Evolutionary conservation across 257 asterid species (phyloP), one percentile per base, ranked within the genome.

Genomic region (Ilex asprella): DNA sequence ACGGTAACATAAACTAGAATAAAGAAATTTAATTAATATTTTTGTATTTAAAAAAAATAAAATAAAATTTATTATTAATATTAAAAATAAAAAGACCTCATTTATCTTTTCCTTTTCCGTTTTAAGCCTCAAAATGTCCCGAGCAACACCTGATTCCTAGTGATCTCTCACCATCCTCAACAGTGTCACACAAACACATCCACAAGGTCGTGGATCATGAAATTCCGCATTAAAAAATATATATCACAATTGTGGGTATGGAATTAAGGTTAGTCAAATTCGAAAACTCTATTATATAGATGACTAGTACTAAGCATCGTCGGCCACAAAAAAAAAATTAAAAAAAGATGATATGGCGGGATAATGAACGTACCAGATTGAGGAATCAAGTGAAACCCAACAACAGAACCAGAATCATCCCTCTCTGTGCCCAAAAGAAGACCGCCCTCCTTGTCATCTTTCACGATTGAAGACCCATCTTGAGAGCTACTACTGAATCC

Each of bases 361-460:
- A 8, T 4, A 8, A 35, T 6, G 43, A 0, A 16, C 50, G 1
- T 60, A 89, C 97, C 96, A 65, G 96, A 83, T 5, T 75, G 84
- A 51, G 86, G 87, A 79, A 81, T 75, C 84, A 86, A 77, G 50
- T 76, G 75, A 71, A 84, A 84, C 49, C 84, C 95, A 76, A 80
- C 76, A 75, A 88, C 73, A 56, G 94, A 62, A 66, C 86, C 95
- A 65, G 82, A 65, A 30, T 30, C 65, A 71, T 86, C 89, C 55
- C 75, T 81, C 76, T 88, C 81, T 7, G 78, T 41, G 10, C 85
- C 91, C 70, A 84, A 57, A 10, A 84, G 58, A 49, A 67, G 58
- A 46, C 82, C 84, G 61, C 75, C 55, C 52, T 70, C 73, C 65
- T 61, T 54, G 14, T 56, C 56, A 47, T n/a, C 21, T 51, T 63